Evolutionary conservation across 352 stramenopile genomes (phyloP).

Genomic region (Phytophthora colocasiae): DNA sequence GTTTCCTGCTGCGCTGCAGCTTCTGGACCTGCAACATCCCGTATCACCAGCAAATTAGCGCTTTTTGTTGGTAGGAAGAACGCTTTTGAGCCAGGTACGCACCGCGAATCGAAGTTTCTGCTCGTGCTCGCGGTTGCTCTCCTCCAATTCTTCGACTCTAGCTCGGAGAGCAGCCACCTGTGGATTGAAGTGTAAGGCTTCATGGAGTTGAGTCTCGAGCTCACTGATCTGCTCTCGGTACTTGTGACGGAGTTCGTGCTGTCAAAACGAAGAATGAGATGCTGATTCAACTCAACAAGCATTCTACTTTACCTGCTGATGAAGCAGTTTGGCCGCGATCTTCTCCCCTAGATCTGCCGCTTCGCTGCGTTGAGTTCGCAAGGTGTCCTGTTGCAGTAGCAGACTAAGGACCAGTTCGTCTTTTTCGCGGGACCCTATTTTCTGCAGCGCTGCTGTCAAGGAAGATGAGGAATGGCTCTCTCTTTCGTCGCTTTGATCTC

Average conservation of each 20-base stretch:
- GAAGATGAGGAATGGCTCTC: conserved; percentile 2
- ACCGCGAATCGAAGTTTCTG: conserved; percentile 75
- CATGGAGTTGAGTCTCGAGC: conserved; percentile 56
- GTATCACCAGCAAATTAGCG: neutral
- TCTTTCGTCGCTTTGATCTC: conserved; percentile 1
- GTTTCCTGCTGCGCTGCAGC: conserved; percentile 71
- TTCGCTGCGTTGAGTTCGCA: conserved; percentile 54
- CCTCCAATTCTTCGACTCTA: conserved; percentile 51
- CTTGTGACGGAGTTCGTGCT: conserved; percentile 66
- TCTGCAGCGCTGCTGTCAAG: conserved; percentile 41
- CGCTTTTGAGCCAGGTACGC: conserved; percentile 16
- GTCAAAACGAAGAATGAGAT: neutral
- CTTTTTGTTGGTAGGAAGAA: neutral
- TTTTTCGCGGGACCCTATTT: conserved; percentile 66
- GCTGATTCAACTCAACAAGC: neutral
- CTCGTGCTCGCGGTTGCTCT: conserved; percentile 52
- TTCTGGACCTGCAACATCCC: conserved; percentile 60
- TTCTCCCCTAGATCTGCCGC: conserved; percentile 65
- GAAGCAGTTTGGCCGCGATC: conserved; percentile 71
- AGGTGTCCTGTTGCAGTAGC: conserved; percentile 45
- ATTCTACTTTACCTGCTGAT: conserved; percentile 53
- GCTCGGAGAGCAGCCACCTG: conserved; percentile 50
- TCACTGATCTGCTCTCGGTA: conserved; percentile 51
- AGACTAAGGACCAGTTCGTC: conserved; percentile 60
- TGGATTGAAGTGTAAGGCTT: conserved; percentile 56